Evolutionary conservation across 2,329 filamentous ascomycete species (phyloP).

Genomic region (Zarea fungicola): DNA sequence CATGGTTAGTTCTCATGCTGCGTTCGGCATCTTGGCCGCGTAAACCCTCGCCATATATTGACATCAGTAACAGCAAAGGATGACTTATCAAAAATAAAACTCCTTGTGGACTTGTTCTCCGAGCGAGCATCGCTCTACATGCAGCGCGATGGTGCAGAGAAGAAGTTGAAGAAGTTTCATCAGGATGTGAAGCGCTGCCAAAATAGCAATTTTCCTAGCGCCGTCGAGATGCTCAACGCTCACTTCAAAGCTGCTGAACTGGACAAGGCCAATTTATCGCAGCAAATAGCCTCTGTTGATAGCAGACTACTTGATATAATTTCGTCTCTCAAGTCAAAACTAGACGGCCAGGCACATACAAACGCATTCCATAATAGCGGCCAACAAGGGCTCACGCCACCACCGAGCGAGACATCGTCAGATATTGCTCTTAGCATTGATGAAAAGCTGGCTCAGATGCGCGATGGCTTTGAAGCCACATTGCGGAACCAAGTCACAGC

Average conservation of each 20-base stretch:
- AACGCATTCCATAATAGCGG: background rate
- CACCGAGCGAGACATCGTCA: slow-evolving; percentile 5
- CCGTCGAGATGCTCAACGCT: background rate
- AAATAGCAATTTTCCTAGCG: slow-evolving; percentile 1
- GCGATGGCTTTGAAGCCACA: background rate
- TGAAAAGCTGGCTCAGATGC: background rate
- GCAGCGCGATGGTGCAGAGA: slow-evolving; percentile 2
- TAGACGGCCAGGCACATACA: background rate
- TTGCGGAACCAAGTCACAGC: background rate
- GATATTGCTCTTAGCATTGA: background rate
- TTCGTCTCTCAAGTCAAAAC: background rate
- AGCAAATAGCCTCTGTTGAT: background rate
- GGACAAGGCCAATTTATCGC: background rate
- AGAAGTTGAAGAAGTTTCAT: background rate
- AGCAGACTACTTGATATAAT: background rate
- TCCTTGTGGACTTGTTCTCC: background rate
- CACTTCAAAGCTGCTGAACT: background rate
- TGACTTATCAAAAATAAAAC: background rate
- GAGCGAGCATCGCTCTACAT: background rate
- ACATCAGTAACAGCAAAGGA: background rate
- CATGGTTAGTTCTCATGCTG: background rate
- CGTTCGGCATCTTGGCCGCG: background rate
- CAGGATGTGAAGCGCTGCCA: slow-evolving; percentile 1
- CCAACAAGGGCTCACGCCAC: background rate
- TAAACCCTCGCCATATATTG: background rate